A percentile compares a stretch with the other conserved stretches of the same genome.
Conservation (phyloP, 2,329 filamentous ascomycete species). For the Microascus cirrosus region DNA sequence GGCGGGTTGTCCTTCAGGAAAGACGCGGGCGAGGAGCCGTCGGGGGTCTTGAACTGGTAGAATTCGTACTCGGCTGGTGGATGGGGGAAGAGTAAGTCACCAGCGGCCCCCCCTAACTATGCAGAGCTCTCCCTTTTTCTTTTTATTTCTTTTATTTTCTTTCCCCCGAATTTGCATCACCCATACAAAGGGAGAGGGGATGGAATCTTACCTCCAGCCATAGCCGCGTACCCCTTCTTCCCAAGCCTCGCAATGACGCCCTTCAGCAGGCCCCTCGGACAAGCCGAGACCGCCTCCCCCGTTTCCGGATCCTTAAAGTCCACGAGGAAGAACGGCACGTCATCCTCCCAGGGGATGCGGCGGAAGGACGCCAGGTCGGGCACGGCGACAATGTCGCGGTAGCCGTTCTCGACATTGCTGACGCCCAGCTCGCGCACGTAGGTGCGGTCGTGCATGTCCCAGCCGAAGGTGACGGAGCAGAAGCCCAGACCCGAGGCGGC, state of each 20-base stretch:
- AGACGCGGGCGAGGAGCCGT: slow-evolving; percentile 54
- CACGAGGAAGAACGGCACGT: slow-evolving; percentile 77
- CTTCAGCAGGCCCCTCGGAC: slow-evolving; percentile 66
- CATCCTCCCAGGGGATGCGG: slow-evolving; percentile 81
- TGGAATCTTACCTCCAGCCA: slow-evolving; percentile 72
- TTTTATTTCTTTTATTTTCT: no score
- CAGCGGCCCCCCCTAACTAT: not conserved
- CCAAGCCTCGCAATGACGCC: slow-evolving; percentile 56
- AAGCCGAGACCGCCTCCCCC: slow-evolving; percentile 58
- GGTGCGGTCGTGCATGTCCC: slow-evolving; percentile 93
- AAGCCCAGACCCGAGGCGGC: slow-evolving; percentile 79
- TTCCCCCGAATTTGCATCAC: not conserved
- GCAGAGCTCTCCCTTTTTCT: not conserved
- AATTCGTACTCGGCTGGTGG: slow-evolving; percentile 81
- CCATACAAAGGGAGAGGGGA: not conserved
- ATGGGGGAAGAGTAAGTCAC: slow-evolving; percentile 4
- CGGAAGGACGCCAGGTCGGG: slow-evolving; percentile 70
- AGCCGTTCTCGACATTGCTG: slow-evolving; percentile 85
- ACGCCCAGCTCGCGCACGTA: slow-evolving; percentile 78
- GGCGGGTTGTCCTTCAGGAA: slow-evolving; percentile 67
- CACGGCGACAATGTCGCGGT: slow-evolving; percentile 72
- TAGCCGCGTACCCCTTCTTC: slow-evolving; percentile 61
- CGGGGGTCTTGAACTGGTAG: slow-evolving; percentile 73
- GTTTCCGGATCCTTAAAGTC: slow-evolving; percentile 78
- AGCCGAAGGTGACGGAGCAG: slow-evolving; percentile 89